phyloP scores from a whole-genome alignment of 768 basidiomycete species.

The Russula emetica region DNA sequence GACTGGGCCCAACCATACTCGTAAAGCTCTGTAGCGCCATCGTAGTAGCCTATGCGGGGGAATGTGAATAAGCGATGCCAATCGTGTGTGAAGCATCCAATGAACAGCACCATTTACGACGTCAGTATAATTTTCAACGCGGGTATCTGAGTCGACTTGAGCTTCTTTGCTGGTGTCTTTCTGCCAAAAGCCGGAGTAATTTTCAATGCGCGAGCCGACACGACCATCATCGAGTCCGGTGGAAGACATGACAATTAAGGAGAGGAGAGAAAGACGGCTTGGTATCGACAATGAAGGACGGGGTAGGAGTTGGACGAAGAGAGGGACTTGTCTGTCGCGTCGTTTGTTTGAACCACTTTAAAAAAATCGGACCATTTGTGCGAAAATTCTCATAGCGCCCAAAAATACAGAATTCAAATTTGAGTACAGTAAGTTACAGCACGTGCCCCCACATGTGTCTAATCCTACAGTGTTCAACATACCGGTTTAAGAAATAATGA shows the following conservation, averaged over 20 bases:
- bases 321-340: neutral
- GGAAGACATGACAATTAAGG: slow-evolving; percentile 18
- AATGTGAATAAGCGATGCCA: neutral
- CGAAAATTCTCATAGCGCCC: neutral
- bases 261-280: neutral
- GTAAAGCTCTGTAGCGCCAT: slow-evolving; percentile 92
- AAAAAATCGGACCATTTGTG: slow-evolving; percentile 23
- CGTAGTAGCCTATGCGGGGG: slow-evolving; percentile 73
- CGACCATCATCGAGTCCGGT: slow-evolving; percentile 34
- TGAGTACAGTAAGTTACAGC: neutral
- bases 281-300: slow-evolving; percentile 4
- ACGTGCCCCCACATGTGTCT: neutral
- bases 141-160: slow-evolving; percentile 59
- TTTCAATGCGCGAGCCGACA: slow-evolving; percentile 61
- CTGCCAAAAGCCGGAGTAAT: slow-evolving; percentile 91
- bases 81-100: neutral
- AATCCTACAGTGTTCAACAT: neutral
- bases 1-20: slow-evolving; percentile 90
- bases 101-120: slow-evolving; percentile 78
- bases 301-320: neutral
- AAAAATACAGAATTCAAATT: no score
- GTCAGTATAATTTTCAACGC: slow-evolving; percentile 81
- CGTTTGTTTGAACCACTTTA: neutral
- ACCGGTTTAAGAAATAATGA: neutral
- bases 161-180: slow-evolving; percentile 70